These are phyloP conservation scores for Pilatotrama ljubarskyi DNA, from an alignment of 768 basidiomycete genomes.

Conservation along the genomic window DNA sequence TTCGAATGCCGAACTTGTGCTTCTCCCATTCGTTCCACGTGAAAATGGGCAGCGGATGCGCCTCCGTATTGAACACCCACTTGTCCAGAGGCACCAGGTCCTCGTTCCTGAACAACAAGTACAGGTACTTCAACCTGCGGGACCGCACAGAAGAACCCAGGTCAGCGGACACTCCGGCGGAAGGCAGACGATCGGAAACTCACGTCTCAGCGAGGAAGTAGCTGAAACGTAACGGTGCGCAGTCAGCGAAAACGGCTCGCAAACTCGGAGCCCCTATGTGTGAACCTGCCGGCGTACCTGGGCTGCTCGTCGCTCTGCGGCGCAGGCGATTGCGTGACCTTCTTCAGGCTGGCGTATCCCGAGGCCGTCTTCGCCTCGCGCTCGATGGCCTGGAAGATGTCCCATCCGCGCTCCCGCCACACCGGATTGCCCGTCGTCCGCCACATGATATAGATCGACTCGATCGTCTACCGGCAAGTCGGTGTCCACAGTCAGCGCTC, in stretches of 20 bases:
- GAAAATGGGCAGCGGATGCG: conserved; percentile 77
- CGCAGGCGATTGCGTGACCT: conserved; percentile 47
- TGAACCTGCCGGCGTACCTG: conserved; percentile 46
- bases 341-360: conserved; percentile 62
- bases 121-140: conserved; percentile 66
- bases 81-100: conserved; percentile 53
- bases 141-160: no score
- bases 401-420: conserved; percentile 76
- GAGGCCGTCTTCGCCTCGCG: conserved; percentile 52
- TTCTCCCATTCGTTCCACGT: conserved; percentile 59
- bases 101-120: conserved; percentile 65
- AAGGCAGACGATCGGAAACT: conserved; percentile 11
- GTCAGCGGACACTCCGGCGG: not conserved
- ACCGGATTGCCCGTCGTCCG: conserved; percentile 61
- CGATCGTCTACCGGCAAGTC: no score
- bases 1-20: conserved; percentile 35
- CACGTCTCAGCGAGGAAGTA: conserved; percentile 59
- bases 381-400: conserved; percentile 67
- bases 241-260: not conserved
- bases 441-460: conserved; percentile 73
- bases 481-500: not conserved
- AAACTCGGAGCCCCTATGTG: not conserved
- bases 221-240: conserved; percentile 28
- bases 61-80: conserved; percentile 56
- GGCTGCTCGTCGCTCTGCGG: conserved; percentile 61